Conservation (phyloP, 2,329 filamentous ascomycete genomes). For the Neonectria faginata region DNA sequence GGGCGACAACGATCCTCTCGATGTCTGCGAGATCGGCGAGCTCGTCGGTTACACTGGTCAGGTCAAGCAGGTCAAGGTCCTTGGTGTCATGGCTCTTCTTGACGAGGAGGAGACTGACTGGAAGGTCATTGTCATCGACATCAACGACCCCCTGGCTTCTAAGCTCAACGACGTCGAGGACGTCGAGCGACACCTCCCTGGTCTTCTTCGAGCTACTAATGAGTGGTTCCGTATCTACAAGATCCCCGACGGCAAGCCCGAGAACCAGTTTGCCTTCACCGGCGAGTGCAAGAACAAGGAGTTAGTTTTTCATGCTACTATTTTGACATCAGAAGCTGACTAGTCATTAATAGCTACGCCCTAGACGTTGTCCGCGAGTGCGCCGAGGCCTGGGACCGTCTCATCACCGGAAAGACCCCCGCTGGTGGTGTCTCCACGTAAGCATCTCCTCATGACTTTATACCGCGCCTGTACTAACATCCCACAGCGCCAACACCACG, state of each 20-base stretch:
- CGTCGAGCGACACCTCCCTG: conserved; percentile 97
- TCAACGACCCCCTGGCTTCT: conserved; percentile 94
- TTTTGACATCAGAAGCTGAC: conserved; percentile 15
- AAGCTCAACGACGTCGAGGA: conserved; percentile 99
- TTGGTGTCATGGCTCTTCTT: conserved; percentile 98
- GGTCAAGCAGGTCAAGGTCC: conserved; percentile 99
- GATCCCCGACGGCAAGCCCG: conserved; percentile 99
- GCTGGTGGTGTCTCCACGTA: conserved; percentile 85
- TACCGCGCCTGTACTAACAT: conserved; percentile 45
- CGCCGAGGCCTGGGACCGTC: conserved; percentile 94
- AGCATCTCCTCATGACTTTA: conserved; percentile 53
- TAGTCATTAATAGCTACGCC: conserved; percentile 73
- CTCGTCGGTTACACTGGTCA: conserved; percentile 95
- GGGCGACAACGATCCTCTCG: conserved; percentile 98
- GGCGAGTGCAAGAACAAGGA: conserved; percentile 99
- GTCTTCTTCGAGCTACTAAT: conserved; percentile 96
- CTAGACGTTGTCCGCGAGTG: conserved; percentile 96
- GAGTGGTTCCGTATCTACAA: conserved; percentile 99
- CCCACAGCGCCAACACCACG: conserved; percentile 80
- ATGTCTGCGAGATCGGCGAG: conserved; percentile 99
- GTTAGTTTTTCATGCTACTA: conserved; percentile 58
- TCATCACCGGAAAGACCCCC: conserved; percentile 89
- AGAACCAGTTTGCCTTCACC: conserved; percentile 99
- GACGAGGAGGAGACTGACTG: conserved; percentile 99
- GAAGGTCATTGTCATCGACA: conserved; percentile 99